These are phyloP conservation scores for Plasmodium relictum DNA, from an alignment of 169 alveolate genomes.

Conservation along the genomic window DNA sequence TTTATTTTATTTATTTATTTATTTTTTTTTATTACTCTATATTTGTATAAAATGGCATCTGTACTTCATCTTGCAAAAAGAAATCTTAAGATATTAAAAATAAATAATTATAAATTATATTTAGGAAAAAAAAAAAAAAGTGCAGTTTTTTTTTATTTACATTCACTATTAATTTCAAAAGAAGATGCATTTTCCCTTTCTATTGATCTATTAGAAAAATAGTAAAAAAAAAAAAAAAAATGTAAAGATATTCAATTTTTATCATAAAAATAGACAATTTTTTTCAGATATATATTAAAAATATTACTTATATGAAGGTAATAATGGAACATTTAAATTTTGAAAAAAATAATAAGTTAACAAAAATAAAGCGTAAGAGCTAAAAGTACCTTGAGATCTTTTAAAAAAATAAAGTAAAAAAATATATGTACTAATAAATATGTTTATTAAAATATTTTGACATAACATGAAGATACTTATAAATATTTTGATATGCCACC, in stretches of 20 bases:
- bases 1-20: background rate
- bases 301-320: conserved; percentile 83
- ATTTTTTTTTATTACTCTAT: conserved; percentile 9
- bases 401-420: background rate
- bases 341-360: conserved; percentile 86
- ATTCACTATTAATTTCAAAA: conserved; percentile 70
- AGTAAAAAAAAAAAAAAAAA: conserved; percentile 1
- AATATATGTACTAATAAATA: conserved; percentile 4
- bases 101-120: background rate
- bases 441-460: background rate
- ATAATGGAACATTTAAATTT: conserved; percentile 82
- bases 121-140: background rate
- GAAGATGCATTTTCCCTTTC: conserved; percentile 48
- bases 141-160: conserved; percentile 8
- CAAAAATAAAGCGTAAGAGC: conserved; percentile 88
- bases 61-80: conserved; percentile 59
- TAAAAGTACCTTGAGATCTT: conserved; percentile 84
- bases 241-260: background rate
- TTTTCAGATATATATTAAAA: background rate
- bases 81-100: conserved; percentile 22
- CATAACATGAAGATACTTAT: background rate
- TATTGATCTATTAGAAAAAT: conserved; percentile 30
- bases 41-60: conserved; percentile 70
- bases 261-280: conserved; percentile 1
- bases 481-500: conserved; percentile 47